Conservation (phyloP, 2,329 filamentous ascomycete species). For the Dactylellina drechsleri region DNA sequence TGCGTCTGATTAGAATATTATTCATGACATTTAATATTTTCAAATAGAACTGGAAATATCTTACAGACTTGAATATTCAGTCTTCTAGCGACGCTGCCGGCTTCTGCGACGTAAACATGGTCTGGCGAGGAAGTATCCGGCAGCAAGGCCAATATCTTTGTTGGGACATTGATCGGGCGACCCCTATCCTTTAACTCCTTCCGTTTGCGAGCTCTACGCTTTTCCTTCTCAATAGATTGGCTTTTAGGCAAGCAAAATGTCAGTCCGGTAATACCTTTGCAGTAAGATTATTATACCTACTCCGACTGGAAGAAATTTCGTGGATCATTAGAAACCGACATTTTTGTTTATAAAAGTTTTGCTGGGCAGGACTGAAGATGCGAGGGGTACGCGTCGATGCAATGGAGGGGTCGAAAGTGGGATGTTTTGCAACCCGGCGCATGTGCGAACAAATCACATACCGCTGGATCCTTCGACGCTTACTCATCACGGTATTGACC, state of each 20-base stretch:
- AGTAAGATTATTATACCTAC: conserved; percentile 65
- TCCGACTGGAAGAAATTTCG: conserved; percentile 93
- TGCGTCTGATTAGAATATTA: too few species aligned
- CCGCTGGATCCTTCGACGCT: too few species aligned
- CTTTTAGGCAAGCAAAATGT: conserved; percentile 21
- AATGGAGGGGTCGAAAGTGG: conserved; percentile 5
- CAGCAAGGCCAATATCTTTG: conserved; percentile 82
- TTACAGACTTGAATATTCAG: conserved; percentile 78
- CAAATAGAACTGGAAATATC: conserved; percentile 49
- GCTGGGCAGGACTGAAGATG: neutral
- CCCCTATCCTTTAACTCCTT: conserved; percentile 82
- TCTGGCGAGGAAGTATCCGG: conserved; percentile 72
- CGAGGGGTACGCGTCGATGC: conserved; percentile 18
- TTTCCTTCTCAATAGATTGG: conserved; percentile 59
- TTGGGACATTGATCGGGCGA: conserved; percentile 79
- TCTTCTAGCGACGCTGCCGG: conserved; percentile 79
- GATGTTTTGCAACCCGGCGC: neutral
- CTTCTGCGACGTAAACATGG: conserved; percentile 82
- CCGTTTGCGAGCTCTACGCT: conserved; percentile 74
- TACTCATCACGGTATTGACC: too few species aligned
- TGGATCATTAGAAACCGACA: conserved; percentile 76
- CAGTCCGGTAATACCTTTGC: neutral
- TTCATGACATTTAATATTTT: too few species aligned
- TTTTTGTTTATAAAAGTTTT: conserved; percentile 61
- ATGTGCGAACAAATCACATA: too few species aligned